Evolutionary conservation across 768 basidiomycete species (phyloP), one percentile per base, ranked within the genome.

Genomic region (Hysterangium stoloniferum): DNA sequence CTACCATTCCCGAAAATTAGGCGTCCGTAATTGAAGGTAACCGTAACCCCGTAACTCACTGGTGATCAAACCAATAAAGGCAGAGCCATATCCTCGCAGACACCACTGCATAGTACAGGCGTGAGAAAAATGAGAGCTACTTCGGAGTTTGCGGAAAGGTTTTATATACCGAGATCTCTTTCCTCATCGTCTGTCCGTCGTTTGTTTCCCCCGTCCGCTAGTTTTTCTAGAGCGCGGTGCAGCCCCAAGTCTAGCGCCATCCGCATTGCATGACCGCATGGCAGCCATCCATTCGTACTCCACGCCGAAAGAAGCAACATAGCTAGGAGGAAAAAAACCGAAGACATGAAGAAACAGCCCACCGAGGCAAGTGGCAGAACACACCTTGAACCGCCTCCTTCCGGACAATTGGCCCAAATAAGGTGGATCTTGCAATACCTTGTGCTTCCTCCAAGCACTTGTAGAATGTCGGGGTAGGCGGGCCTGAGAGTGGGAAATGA

Each of bases 1-100:
- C 88, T 91, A n/a, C n/a, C n/a, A n/a, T n/a, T n/a, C n/a, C n/a
- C n/a, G n/a, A n/a, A n/a, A n/a, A n/a, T 52, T 28, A 51, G 56
- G 52, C 33, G 52, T 43, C 15, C 17, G 40, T 53, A 41, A 42
- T 54, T 41, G 42, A 29, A 53, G 63, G 20, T 29, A 4, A 28
- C 11, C 45, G n/a, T 5, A n/a, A 45, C 28, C 44, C 31, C 7
- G 48, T 48, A 27, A 72, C 84, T 55, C 59, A 90, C 89, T 93
- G 87, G 68, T 93, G 92, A 69, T 95, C 93, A 60, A 95, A 91
- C 88, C 91, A 91, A 64, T 94, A 95, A 36, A 95, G 75, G 62
- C 91, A 93, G 53, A 94, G 71, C 92, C 92, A 96, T 54, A 94
- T 91, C 45, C 93, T 77, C 2, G 91, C 89, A 54, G 91, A 93